Percentiles rank a stretch among this genome's conserved stretches.
phyloP scores from a whole-genome alignment of 768 basidiomycete species.

The Serendipita sp. region DNA sequence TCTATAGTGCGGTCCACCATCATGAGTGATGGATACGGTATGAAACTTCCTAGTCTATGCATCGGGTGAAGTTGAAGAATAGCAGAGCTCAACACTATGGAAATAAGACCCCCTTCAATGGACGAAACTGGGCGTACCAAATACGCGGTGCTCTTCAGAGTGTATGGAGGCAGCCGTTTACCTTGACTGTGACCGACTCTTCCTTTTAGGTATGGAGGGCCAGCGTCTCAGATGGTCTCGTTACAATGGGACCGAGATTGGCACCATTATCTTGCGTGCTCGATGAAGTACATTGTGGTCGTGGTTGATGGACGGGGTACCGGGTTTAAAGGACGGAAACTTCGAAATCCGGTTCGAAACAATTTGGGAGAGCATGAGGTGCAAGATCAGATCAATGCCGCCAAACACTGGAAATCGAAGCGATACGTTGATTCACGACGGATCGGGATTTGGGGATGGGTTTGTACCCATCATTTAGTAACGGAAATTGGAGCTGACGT shows the following conservation, averaged over 20 bases:
- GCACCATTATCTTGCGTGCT: slow-evolving; percentile 74
- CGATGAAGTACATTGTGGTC: slow-evolving; percentile 71
- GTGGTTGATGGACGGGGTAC: slow-evolving; percentile 88
- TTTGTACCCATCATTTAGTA: slow-evolving; percentile 23
- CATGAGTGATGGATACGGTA: slow-evolving; percentile 67
- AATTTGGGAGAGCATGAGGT: slow-evolving; percentile 85
- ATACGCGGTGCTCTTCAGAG: slow-evolving; percentile 84
- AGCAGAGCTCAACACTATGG: slow-evolving; percentile 74
- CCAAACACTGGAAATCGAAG: slow-evolving; percentile 75
- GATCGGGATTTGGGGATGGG: slow-evolving; percentile 98
- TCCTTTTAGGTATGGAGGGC: slow-evolving; percentile 66
- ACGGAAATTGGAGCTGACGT: not conserved
- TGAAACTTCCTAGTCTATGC: slow-evolving; percentile 16
- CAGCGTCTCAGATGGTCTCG: slow-evolving; percentile 64
- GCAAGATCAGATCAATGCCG: slow-evolving; percentile 76
- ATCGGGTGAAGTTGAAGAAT: not conserved
- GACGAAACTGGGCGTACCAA: slow-evolving; percentile 91
- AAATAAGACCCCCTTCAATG: slow-evolving; percentile 82
- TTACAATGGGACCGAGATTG: slow-evolving; percentile 56
- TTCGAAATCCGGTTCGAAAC: slow-evolving; percentile 78
- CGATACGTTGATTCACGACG: slow-evolving; percentile 75
- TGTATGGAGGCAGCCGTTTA: slow-evolving; percentile 28
- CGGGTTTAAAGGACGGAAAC: slow-evolving; percentile 68
- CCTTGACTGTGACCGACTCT: not conserved
- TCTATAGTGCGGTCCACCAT: slow-evolving; percentile 56